phyloP scores from a whole-genome alignment of 257 asterid species.

The Solanum gracilifrons region DNA sequence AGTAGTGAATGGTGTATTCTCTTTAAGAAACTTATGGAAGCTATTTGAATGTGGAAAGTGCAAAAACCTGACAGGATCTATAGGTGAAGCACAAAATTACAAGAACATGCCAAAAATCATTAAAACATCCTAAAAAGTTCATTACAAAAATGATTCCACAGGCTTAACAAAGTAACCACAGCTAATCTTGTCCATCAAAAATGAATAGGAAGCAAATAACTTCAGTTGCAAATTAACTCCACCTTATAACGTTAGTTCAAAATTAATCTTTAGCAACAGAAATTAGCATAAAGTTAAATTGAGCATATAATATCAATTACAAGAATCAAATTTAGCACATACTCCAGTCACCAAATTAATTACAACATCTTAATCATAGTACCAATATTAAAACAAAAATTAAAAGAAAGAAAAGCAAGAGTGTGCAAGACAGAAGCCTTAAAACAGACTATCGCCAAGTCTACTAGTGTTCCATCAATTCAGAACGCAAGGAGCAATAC shows the following conservation, averaged over 20 bases:
- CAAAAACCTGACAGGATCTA: background rate
- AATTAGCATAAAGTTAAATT: background rate
- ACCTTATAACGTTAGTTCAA: background rate
- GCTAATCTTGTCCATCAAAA: background rate
- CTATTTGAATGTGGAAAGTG: background rate
- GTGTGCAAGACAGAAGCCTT: background rate
- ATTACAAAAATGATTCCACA: background rate
- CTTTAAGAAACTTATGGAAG: background rate
- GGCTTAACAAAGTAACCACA: background rate
- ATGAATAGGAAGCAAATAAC: background rate
- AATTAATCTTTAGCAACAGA: background rate
- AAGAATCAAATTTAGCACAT: background rate
- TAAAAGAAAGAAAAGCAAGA: background rate
- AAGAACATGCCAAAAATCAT: background rate
- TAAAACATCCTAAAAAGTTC: background rate
- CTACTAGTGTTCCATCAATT: background rate
- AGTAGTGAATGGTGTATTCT: background rate
- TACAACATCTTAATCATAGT: background rate
- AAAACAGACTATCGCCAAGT: background rate
- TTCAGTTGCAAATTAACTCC: background rate
- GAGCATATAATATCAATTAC: background rate
- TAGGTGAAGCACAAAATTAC: background rate
- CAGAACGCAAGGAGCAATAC: background rate
- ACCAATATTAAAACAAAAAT: background rate
- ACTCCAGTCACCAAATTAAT: background rate